Evolutionary conservation across 2,329 filamentous ascomycete species (phyloP).

Genomic region (Shiraia sp.): DNA sequence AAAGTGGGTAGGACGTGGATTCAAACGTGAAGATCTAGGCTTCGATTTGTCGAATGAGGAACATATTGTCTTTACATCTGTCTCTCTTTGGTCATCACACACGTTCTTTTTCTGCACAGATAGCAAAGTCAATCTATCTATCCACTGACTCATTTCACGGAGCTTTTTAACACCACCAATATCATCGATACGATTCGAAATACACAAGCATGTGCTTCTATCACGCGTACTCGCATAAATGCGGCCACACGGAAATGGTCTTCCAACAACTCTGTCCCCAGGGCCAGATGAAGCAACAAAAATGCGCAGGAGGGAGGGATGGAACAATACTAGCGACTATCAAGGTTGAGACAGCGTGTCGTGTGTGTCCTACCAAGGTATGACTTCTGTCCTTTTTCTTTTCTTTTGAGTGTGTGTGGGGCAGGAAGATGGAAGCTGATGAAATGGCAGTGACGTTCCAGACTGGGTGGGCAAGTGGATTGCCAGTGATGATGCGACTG

Average conservation of each 20-base stretch:
- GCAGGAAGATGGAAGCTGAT: neutral
- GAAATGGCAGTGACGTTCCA: neutral
- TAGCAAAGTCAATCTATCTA: too few relatives aligned
- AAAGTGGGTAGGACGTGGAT: too few relatives aligned
- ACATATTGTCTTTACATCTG: too few relatives aligned
- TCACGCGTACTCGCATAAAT: constrained; percentile 52
- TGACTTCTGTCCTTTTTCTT: neutral
- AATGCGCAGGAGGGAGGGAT: constrained; percentile 34
- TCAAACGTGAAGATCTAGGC: too few relatives aligned
- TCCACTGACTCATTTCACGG: too few relatives aligned
- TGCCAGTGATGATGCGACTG: too few relatives aligned
- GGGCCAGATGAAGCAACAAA: constrained; percentile 38
- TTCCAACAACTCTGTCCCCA: constrained; percentile 34
- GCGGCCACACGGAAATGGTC: constrained; percentile 50
- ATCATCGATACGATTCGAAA: neutral
- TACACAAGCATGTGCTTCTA: constrained; percentile 51
- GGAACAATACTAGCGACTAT: constrained; percentile 36
- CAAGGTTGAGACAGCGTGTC: constrained; percentile 34
- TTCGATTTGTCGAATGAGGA: too few relatives aligned
- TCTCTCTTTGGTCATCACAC: too few relatives aligned
- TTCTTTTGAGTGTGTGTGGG: too few relatives aligned
- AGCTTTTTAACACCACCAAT: too few relatives aligned
- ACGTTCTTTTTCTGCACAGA: too few relatives aligned
- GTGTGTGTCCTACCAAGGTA: constrained; percentile 29
- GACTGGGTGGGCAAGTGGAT: too few relatives aligned